Evolutionary conservation across 2,329 filamentous ascomycete species (phyloP).

Genomic region (Hypocrella siamensis): DNA sequence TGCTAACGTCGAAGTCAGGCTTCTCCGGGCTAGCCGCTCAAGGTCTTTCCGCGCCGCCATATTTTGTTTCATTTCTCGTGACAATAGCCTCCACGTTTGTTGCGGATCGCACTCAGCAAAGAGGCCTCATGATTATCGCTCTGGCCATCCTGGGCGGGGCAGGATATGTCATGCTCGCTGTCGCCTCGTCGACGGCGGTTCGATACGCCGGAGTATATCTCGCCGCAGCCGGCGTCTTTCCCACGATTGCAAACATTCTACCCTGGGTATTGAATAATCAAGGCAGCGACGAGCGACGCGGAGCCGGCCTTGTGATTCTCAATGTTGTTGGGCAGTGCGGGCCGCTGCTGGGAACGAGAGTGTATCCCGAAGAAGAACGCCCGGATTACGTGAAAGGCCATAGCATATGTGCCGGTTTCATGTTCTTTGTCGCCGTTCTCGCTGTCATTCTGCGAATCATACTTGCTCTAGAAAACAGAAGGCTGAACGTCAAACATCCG

Average conservation of each 20-base stretch:
- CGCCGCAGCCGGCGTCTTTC: slow-evolving; percentile 3
- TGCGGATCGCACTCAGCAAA: slow-evolving; percentile 6
- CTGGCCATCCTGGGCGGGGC: slow-evolving; percentile 4
- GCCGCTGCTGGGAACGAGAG: slow-evolving; percentile 4
- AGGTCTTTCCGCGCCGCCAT: slow-evolving; percentile 8
- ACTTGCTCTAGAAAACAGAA: slow-evolving; percentile 5
- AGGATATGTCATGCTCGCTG: slow-evolving; percentile 4
- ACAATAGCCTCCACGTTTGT: slow-evolving; percentile 5
- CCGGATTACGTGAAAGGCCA: slow-evolving; percentile 3
- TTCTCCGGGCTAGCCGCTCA: slow-evolving; percentile 8
- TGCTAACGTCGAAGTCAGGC: slow-evolving; percentile 1
- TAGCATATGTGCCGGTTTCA: slow-evolving; percentile 3
- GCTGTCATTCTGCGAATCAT: slow-evolving; percentile 2
- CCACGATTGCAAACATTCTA: slow-evolving; percentile 4
- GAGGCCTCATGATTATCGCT: slow-evolving; percentile 3
- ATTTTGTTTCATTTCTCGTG: slow-evolving; percentile 6
- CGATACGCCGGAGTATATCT: slow-evolving; percentile 4
- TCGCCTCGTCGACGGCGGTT: neutral
- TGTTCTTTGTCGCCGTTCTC: slow-evolving; percentile 6
- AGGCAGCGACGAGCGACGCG: slow-evolving; percentile 4
- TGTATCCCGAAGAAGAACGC: slow-evolving; percentile 3
- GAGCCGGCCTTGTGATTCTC: slow-evolving; percentile 3
- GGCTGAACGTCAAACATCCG: slow-evolving; percentile 1
- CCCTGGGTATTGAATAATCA: slow-evolving; percentile 5
- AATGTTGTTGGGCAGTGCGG: slow-evolving; percentile 5